Conservation (phyloP, 768 basidiomycete species). For the Pisolithus marmoratus region DNA sequence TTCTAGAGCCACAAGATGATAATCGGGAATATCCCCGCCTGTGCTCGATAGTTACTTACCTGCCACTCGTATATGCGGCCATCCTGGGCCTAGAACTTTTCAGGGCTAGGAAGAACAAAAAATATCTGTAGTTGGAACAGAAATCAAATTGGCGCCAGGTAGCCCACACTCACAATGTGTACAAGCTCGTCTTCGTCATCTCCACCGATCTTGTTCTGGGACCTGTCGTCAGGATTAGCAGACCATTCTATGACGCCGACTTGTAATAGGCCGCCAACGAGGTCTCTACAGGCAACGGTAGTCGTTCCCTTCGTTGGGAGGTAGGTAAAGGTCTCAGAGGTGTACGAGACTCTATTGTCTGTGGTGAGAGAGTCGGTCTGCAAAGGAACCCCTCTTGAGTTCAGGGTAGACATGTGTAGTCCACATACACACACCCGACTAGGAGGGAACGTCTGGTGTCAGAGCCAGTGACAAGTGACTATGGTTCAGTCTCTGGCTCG, state of each 20-base stretch:
- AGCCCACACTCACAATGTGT: conserved; percentile 16
- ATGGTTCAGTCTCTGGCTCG: too few species aligned
- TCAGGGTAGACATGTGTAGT: conserved; percentile 14
- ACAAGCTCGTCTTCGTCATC: conserved; percentile 19
- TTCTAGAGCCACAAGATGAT: not conserved
- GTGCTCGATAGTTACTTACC: conserved; percentile 14
- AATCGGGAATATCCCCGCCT: conserved; percentile 9
- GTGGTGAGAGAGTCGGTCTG: conserved; percentile 18
- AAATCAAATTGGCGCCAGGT: too few species aligned
- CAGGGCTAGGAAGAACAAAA: conserved; percentile 11
- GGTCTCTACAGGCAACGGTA: conserved; percentile 17
- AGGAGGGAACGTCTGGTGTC: not conserved
- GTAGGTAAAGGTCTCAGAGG: conserved; percentile 14
- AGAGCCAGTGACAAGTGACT: not conserved
- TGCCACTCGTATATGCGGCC: conserved; percentile 25
- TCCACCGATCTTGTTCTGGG: conserved; percentile 16
- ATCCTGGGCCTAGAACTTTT: conserved; percentile 20
- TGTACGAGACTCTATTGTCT: conserved; percentile 8
- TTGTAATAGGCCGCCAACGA: conserved; percentile 16
- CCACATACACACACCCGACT: not conserved
- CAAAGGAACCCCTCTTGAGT: conserved; percentile 20
- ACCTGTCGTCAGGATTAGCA: not conserved
- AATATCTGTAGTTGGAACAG: not conserved
- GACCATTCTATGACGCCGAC: conserved; percentile 29
- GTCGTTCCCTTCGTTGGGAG: conserved; percentile 11